Evolutionary conservation across 768 basidiomycete genomes (phyloP).

Genomic region (Tricholoma saponaceum): DNA sequence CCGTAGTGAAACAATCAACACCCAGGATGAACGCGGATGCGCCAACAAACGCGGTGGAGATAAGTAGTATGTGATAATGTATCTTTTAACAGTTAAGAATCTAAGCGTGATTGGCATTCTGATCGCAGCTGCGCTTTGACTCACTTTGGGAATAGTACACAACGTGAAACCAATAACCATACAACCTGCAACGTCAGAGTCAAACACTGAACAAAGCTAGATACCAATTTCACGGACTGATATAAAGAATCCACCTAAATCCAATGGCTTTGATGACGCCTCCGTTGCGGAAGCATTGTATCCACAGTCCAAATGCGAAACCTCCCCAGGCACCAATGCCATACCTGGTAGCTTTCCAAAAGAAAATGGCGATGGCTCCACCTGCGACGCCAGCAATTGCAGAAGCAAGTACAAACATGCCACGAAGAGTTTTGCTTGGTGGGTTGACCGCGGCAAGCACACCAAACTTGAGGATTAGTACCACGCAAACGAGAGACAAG

Average conservation of each 20-base stretch:
- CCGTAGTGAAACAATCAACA: conserved; percentile 90
- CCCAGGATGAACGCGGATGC: conserved; percentile 89
- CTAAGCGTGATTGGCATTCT: conserved; percentile 5
- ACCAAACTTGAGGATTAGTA: conserved; percentile 86
- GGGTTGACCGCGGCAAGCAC: conserved; percentile 81
- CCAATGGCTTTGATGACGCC: conserved; percentile 77
- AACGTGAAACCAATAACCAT: conserved; percentile 76
- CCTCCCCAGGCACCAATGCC: conserved; percentile 83
- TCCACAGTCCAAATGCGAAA: conserved; percentile 81
- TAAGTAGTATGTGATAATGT: conserved; percentile 82
- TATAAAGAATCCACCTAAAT: conserved; percentile 86
- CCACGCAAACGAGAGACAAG: conserved; percentile 78
- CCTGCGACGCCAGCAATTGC: conserved; percentile 79
- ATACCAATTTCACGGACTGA: conserved; percentile 43
- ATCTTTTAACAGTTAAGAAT: conserved; percentile 34
- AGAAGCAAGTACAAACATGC: conserved; percentile 84
- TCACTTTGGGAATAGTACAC: conserved; percentile 75
- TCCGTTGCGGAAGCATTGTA: conserved; percentile 81
- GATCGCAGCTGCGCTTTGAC: conserved; percentile 3
- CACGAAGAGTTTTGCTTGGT: conserved; percentile 73
- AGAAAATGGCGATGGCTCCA: conserved; percentile 85
- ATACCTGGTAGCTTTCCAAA: conserved; percentile 87
- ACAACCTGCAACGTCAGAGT: conserved; percentile 43
- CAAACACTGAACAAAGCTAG: conserved; percentile 10
- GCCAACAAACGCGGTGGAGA: conserved; percentile 87